Percentiles rank a stretch among this genome's conserved stretches.
phyloP scores from a whole-genome alignment of 2,329 filamentous ascomycete species.

The Botrytis cinerea region DNA sequence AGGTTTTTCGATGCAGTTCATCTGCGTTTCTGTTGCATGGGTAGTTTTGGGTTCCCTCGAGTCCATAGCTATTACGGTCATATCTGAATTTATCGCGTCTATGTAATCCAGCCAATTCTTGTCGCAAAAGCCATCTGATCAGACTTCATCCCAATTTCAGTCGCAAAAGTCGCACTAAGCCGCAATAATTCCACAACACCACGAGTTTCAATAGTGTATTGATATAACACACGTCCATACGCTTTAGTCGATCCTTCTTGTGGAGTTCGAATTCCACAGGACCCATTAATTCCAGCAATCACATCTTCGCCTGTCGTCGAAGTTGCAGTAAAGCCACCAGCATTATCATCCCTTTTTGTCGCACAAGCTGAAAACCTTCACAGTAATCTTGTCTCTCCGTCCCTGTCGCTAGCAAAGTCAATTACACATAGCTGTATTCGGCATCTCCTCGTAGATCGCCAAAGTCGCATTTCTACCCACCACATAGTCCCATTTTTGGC shows the following conservation, averaged over 20 bases:
- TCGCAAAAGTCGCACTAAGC: not conserved
- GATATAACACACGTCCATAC: not conserved
- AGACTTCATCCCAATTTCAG: not conserved
- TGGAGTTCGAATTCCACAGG: not conserved
- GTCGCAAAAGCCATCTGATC: not conserved
- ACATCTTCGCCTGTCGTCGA: no score
- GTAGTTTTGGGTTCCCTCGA: rapidly evolving
- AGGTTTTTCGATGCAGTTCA: not conserved
- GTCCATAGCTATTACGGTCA: not conserved
- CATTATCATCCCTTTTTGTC: not conserved
- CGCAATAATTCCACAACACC: not conserved
- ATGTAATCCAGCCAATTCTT: not conserved
- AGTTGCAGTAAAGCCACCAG: not conserved
- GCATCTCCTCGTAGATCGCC: not conserved
- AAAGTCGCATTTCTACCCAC: not conserved
- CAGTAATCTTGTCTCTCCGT: not conserved
- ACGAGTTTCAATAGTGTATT: not conserved
- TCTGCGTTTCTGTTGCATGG: not conserved
- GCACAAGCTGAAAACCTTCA: no score
- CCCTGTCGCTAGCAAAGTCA: no score
- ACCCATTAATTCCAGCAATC: not conserved
- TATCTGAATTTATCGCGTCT: not conserved
- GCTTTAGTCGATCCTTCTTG: not conserved
- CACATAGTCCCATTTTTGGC: not conserved
- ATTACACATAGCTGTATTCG: no score